These are phyloP conservation scores for Rhodotorula diobovata DNA, from an alignment of 768 basidiomycete species.

Conservation along the genomic window DNA sequence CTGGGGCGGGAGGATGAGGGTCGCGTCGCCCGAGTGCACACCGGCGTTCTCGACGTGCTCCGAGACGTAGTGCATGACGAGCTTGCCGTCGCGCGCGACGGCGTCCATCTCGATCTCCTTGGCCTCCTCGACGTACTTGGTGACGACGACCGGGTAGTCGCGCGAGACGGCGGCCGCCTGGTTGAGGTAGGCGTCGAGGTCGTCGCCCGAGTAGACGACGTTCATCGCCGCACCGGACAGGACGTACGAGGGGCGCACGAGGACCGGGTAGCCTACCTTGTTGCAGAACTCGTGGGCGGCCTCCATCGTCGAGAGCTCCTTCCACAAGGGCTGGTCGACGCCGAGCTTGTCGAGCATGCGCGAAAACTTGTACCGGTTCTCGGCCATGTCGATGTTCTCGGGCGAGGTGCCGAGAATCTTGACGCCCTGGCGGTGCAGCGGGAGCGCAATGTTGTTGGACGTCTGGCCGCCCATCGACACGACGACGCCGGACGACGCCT, in stretches of 20 bases:
- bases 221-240: constrained; percentile 99
- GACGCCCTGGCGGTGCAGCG: constrained; percentile 92
- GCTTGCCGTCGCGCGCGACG: constrained; percentile 90
- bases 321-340: constrained; percentile 98
- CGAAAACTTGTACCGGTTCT: constrained; percentile 99
- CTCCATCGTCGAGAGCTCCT: constrained; percentile 85
- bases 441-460: constrained; percentile 96
- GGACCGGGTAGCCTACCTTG: constrained; percentile 88
- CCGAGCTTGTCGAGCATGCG: constrained; percentile 93
- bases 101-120: constrained; percentile 99
- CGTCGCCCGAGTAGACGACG: constrained; percentile 88
- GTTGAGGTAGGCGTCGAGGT: constrained; percentile 82
- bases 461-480: constrained; percentile 96
- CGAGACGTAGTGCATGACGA: constrained; percentile 99
- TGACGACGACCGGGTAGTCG: constrained; percentile 94
- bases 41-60: constrained; percentile 99
- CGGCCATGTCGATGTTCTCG: constrained; percentile 99
- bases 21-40: constrained; percentile 97
- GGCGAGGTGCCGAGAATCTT: constrained; percentile 98
- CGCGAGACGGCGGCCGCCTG: constrained; percentile 95
- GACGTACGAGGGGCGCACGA: constrained; percentile 95
- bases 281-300: constrained; percentile 86
- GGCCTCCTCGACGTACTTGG: constrained; percentile 98
- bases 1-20: constrained; percentile 94
- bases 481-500: constrained; percentile 83